Evolutionary conservation across 1,139 yeast species (phyloP), one percentile per base, ranked within the genome.

Genomic region (Pichia sp.): DNA sequence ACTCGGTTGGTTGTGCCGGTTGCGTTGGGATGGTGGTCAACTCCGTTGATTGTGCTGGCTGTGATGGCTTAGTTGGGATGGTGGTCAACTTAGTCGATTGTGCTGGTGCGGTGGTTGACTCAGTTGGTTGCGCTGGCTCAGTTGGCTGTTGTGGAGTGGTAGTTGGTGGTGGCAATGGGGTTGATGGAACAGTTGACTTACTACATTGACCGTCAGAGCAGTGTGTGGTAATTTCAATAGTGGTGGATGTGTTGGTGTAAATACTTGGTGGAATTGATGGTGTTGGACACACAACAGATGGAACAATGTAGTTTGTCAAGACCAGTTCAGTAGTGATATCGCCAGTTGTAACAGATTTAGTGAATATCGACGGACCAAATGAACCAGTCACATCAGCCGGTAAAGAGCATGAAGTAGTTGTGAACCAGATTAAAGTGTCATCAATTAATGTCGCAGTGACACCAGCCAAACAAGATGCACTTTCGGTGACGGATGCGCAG

Each of bases 361-460:
- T n/a, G n/a, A 18, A 16, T n/a, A 29, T 28, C 1, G 37, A 34
- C 22, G 41, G 35, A 5, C 36, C 38, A 32, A 40, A 40, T 2
- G 39, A 34, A 15, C 44, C 44, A 25, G 30, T 30, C 7, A 40
- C 20, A 17, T 13, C 33, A 9, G 33, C 17, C 18, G 44, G 44
- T 23, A 40, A 22, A 10, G 20, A 9, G 19, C 44, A 40, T 5
- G 41, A 37, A 6, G 41, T 40, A 6, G 44, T 37, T 8, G 44
- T 37, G 6, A 40, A 22, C 32, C 33, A 37, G 18, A 37, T 12
- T 9, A 40, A 30, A 3, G 29, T 17, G 29, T 29, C 35, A 10
- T 23, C 17, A 17, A 38, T 29, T 13, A 38, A 25, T 2, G 40
- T 35, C 8, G 33, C 38, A 4, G 40, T 27, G 6, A 32, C 23